Evolutionary conservation across 2,329 filamentous ascomycete genomes (phyloP).

Genomic region (Xylariaceae sp.): DNA sequence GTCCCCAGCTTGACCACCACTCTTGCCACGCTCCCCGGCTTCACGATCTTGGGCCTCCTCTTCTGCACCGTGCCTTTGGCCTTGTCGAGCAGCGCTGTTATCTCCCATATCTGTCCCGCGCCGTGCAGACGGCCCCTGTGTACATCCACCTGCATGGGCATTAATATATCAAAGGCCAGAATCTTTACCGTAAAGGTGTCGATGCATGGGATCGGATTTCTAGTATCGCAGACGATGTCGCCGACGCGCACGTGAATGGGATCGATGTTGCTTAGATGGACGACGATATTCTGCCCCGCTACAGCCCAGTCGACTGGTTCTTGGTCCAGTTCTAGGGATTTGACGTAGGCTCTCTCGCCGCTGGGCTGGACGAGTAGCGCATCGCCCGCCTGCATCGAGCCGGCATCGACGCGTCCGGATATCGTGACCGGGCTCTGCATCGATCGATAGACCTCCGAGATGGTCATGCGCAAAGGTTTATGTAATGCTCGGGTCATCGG

Average conservation of each 20-base stretch:
- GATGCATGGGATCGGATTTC: slow-evolving; percentile 68
- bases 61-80: slow-evolving; percentile 72
- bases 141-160: slow-evolving; percentile 87
- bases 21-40: slow-evolving; percentile 76
- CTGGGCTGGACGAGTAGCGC: slow-evolving; percentile 78
- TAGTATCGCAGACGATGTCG: slow-evolving; percentile 79
- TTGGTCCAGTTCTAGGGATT: slow-evolving; percentile 76
- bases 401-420: slow-evolving; percentile 82
- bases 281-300: slow-evolving; percentile 82
- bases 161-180: slow-evolving; percentile 84
- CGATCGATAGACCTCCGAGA: slow-evolving; percentile 84
- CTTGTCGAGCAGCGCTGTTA: slow-evolving; percentile 79
- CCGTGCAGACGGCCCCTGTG: slow-evolving; percentile 83
- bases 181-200: slow-evolving; percentile 81
- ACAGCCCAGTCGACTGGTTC: slow-evolving; percentile 84
- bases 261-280: slow-evolving; percentile 87
- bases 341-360: slow-evolving; percentile 78
- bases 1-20: slow-evolving; percentile 74
- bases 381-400: slow-evolving; percentile 83
- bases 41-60: slow-evolving; percentile 83
- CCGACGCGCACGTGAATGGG: slow-evolving; percentile 79
- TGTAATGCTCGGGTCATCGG: slow-evolving; percentile 70
- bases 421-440: slow-evolving; percentile 82
- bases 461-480: slow-evolving; percentile 82
- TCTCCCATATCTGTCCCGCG: slow-evolving; percentile 70